Base-by-base conservation (phyloP, 345 rosid species). In the Combretum micranthum region DNA sequence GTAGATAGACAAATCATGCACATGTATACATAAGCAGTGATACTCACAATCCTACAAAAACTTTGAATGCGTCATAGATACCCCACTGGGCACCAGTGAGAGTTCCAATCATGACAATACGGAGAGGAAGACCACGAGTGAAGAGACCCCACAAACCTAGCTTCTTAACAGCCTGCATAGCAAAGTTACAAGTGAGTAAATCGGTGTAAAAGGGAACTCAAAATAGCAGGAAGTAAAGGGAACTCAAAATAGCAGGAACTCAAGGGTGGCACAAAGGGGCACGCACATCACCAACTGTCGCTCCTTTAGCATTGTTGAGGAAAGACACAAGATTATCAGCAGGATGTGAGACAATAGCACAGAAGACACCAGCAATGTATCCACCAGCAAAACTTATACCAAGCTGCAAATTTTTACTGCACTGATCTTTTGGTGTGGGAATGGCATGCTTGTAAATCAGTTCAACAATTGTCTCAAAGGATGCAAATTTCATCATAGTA, bases 281-380 rank as follows among this genome's bases (percentile, higher is more conserved):
- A 74, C 92, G 77, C 70, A 87, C 96, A 71, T 89, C 97, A 32
- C 80, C 74, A 50, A 83, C 88, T 1, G 90, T 90, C 20, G 97
- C 92, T 23, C 97, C 99, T 61, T 87, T 82, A 26, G 96, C 86
- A 52, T 85, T 93, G 82, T 90, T 93, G 75, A 93, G 97, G 75
- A 89, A 93, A n/a, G 97, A 93, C 2, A 93, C 99, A 47, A 93
- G 76, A 62, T 90, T 93, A 64, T 93, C 97, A 2, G 99, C 99
- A 13, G 97, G 99, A 59, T 93, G 99, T 2, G 99, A 93, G 45
- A 93, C 92, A n/a, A 82, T 20, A 1, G 92, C 92, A 59, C 97
- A 93, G 61, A 90, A 72, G 45, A 90, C 73, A 63, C 99, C 99
- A 26, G 99, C 99, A 42, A 83, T 57, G 52, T 93, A 89, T 62